Evolutionary conservation across 352 stramenopile species (phyloP).

Genomic region (Phytophthora sp.): DNA sequence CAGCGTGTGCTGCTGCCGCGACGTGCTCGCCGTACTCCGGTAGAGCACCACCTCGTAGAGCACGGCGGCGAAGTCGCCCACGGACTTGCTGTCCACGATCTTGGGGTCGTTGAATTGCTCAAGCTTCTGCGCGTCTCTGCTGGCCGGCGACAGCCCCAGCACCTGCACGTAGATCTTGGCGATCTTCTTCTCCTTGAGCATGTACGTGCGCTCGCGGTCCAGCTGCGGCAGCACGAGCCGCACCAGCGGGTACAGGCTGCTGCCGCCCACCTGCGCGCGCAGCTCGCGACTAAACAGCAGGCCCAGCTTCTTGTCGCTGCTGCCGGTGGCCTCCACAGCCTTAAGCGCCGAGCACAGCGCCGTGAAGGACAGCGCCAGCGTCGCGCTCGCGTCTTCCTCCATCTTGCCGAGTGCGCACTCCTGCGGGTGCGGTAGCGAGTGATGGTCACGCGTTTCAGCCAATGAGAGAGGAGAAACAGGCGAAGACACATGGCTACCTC

Average conservation of each 20-base stretch:
- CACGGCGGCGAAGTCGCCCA: conserved; percentile 84
- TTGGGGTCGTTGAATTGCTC: conserved; percentile 87
- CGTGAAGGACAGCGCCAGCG: conserved; percentile 63
- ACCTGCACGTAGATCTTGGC: conserved; percentile 80
- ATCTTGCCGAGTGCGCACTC: conserved; percentile 9
- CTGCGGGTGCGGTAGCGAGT: not conserved
- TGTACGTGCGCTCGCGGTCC: conserved; percentile 87
- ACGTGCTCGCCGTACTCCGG: conserved; percentile 48
- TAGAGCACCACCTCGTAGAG: conserved; percentile 78
- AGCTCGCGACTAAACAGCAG: conserved; percentile 79
- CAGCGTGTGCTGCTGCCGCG: conserved; percentile 60
- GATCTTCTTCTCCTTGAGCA: conserved; percentile 90
- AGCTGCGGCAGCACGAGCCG: conserved; percentile 79
- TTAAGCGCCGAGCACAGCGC: conserved; percentile 80
- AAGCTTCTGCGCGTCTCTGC: conserved; percentile 76
- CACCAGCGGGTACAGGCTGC: conserved; percentile 78
- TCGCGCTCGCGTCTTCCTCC: conserved; percentile 24
- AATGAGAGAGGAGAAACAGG: conserved; percentile 1
- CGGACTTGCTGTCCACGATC: conserved; percentile 77
- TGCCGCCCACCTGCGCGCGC: conserved; percentile 51
- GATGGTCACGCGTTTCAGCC: conserved; percentile 25
- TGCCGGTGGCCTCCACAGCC: conserved; percentile 67
- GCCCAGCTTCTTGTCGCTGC: conserved; percentile 76
- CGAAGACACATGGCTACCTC: not conserved
- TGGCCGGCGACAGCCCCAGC: conserved; percentile 66